These are phyloP conservation scores for Thelonectria blattea DNA, from an alignment of 2,329 filamentous ascomycete species.

Conservation along the genomic window DNA sequence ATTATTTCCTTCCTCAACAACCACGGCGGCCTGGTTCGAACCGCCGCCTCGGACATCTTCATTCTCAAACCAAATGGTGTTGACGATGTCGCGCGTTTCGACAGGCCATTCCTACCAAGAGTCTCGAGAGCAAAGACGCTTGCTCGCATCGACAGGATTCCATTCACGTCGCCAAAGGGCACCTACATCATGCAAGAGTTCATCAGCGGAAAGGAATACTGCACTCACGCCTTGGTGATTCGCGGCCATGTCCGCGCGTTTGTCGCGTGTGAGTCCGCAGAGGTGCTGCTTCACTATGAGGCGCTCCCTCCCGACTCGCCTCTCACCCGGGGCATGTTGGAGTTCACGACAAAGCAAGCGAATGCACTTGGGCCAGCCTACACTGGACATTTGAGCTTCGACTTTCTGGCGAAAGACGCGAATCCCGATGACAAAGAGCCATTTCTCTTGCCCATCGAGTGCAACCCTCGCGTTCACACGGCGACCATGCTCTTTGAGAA, in stretches of 20 bases:
- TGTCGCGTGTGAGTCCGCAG: conserved; percentile 67
- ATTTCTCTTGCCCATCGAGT: conserved; percentile 69
- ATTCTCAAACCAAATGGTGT: conserved; percentile 71
- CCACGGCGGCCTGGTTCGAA: conserved; percentile 28
- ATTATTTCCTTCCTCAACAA: conserved; percentile 58
- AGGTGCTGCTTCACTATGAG: conserved; percentile 70
- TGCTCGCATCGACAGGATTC: conserved; percentile 51
- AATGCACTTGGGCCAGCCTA: conserved; percentile 54
- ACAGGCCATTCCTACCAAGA: conserved; percentile 71
- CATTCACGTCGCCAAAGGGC: conserved; percentile 48
- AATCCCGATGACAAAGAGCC: conserved; percentile 34
- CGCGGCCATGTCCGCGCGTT: conserved; percentile 69
- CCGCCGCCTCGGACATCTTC: conserved; percentile 51
- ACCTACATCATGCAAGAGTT: conserved; percentile 68
- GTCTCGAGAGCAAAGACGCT: conserved; percentile 61
- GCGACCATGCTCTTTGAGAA: conserved; percentile 66
- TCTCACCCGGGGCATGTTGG: conserved; percentile 65
- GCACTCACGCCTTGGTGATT: conserved; percentile 74
- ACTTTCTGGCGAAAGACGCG: conserved; percentile 59
- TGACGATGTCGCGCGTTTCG: conserved; percentile 63
- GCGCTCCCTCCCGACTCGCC: conserved; percentile 60
- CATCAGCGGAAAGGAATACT: conserved; percentile 67
- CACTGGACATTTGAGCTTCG: conserved; percentile 76
- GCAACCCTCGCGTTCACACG: conserved; percentile 73
- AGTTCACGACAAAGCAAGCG: conserved; percentile 67